Conservation (phyloP, 1,284 basidiomycete species). For the Ceratobasidium sp. region DNA sequence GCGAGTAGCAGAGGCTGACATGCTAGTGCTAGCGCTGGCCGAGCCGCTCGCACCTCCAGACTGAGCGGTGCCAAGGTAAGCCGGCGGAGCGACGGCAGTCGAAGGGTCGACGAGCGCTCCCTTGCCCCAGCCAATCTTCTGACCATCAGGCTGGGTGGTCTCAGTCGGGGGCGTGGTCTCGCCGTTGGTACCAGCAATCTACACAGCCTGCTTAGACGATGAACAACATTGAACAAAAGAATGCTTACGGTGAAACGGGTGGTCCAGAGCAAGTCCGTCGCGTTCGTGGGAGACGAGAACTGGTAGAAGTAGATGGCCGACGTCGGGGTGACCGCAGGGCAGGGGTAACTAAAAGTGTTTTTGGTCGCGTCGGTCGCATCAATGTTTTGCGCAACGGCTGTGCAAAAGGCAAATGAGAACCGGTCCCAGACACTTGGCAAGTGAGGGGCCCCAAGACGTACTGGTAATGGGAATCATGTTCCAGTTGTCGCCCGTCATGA, state of each 20-base stretch:
- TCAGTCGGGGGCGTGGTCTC: slow-evolving; percentile 29
- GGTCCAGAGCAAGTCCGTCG: slow-evolving; percentile 46
- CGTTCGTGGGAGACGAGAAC: slow-evolving; percentile 42
- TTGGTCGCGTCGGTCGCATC: slow-evolving; percentile 45
- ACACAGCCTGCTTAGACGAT: neutral
- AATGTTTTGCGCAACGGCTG: slow-evolving; percentile 46
- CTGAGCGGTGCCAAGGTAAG: slow-evolving; percentile 7
- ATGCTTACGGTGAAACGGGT: slow-evolving; percentile 46
- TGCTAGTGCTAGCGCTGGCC: slow-evolving; percentile 1
- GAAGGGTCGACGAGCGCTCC: slow-evolving; percentile 44
- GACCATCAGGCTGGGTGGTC: slow-evolving; percentile 44
- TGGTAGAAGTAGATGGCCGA: slow-evolving; percentile 49
- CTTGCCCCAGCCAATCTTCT: slow-evolving; percentile 44
- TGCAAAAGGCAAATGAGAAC: neutral
- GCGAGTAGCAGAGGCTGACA: slow-evolving; percentile 10
- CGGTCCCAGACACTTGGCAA: neutral
- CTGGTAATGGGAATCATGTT: slow-evolving; percentile 48
- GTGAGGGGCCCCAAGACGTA: slow-evolving; percentile 23
- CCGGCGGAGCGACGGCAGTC: slow-evolving; percentile 23
- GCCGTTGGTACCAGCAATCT: slow-evolving; percentile 45
- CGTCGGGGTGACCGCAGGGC: slow-evolving; percentile 46
- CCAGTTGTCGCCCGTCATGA: slow-evolving; percentile 49
- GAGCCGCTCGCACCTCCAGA: slow-evolving; percentile 19
- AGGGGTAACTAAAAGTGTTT: slow-evolving; percentile 43
- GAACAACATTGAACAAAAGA: neutral